Percentiles rank a stretch among this genome's conserved stretches.
These are phyloP conservation scores for Pseudogymnoascus verrucosus DNA, from an alignment of 2,329 filamentous ascomycete species.

Conservation along the genomic window DNA sequence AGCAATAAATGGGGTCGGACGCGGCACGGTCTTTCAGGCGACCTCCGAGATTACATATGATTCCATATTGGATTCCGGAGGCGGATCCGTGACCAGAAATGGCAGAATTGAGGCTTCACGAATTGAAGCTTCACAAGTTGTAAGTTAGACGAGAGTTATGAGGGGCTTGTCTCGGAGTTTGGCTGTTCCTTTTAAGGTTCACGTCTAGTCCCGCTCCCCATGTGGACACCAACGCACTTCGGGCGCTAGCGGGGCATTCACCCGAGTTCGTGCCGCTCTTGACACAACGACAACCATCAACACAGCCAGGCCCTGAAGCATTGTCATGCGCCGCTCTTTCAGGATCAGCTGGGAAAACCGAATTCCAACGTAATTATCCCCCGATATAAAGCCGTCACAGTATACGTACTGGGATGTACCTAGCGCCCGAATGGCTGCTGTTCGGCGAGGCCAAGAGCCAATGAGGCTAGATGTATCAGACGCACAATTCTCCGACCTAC, in stretches of 20 bases:
- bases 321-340: background rate
- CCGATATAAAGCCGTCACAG: background rate
- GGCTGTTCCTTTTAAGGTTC: constrained; percentile 1
- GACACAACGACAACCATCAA: background rate
- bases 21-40: background rate
- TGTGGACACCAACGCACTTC: constrained; percentile 7
- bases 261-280: constrained; percentile 3
- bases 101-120: background rate
- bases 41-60: background rate
- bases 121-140: background rate
- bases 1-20: background rate
- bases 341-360: background rate
- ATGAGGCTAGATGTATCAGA: constrained; percentile 25
- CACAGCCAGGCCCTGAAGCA: background rate
- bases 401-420: constrained; percentile 2
- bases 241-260: constrained; percentile 3
- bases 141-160: background rate
- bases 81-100: background rate
- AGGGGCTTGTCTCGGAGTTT: background rate
- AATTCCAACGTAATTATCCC: background rate
- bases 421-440: constrained; percentile 22
- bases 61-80: background rate
- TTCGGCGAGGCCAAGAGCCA: constrained; percentile 26
- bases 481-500: constrained; percentile 34
- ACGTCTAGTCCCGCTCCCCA: background rate